phyloP scores from a whole-genome alignment of 352 stramenopile species.

The Globisporangium nunn region DNA sequence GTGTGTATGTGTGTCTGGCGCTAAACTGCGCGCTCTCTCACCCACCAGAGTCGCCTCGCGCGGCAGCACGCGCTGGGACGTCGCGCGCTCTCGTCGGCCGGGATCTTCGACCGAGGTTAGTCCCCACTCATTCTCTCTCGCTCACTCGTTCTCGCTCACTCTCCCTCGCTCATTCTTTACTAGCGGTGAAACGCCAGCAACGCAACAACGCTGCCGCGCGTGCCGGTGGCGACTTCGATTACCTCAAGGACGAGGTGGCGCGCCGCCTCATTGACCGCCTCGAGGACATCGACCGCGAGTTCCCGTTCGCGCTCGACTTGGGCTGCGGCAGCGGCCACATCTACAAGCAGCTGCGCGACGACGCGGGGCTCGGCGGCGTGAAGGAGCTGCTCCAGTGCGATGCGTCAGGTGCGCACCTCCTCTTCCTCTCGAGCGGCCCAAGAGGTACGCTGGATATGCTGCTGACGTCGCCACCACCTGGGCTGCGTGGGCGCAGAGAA shows the following conservation, averaged over 20 bases:
- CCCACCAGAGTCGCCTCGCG: conserved; percentile 23
- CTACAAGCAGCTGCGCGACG: conserved; percentile 72
- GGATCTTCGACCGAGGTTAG: conserved; percentile 59
- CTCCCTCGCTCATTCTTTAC: too few species aligned
- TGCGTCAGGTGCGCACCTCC: conserved; percentile 28
- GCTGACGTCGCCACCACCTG: neutral
- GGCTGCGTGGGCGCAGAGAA: conserved; percentile 30
- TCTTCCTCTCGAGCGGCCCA: too few species aligned
- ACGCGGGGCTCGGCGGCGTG: conserved; percentile 67
- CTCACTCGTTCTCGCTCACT: too few species aligned
- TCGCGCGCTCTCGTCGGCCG: conserved; percentile 36
- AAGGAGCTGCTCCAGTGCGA: conserved; percentile 78
- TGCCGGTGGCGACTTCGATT: conserved; percentile 72
- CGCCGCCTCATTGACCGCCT: conserved; percentile 76
- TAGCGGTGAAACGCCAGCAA: conserved; percentile 73
- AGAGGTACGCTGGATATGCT: too few species aligned
- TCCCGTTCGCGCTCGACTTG: conserved; percentile 73
- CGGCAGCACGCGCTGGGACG: conserved; percentile 14
- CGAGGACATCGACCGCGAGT: conserved; percentile 79
- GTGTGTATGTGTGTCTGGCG: too few species aligned
- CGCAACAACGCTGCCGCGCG: conserved; percentile 67
- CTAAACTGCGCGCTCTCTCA: neutral
- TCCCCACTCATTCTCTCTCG: neutral
- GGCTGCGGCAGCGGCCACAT: conserved; percentile 76
- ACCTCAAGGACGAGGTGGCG: conserved; percentile 81